A percentile compares a stretch with the other conserved stretches of the same genome.
Evolutionary conservation across 2,329 filamentous ascomycete species (phyloP).

Genomic region (Albophoma yamanashiensis): DNA sequence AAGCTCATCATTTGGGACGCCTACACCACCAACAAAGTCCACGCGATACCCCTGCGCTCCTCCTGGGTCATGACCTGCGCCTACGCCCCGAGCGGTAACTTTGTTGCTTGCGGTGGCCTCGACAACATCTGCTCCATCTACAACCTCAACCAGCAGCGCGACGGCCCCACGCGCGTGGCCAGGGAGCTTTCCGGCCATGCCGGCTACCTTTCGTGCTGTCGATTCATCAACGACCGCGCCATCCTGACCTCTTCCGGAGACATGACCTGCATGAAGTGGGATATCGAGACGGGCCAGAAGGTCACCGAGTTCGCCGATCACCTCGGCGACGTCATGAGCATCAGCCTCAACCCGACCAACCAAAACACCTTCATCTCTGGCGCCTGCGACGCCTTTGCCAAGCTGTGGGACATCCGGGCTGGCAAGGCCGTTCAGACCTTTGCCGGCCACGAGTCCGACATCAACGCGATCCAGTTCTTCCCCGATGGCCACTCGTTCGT

Average conservation of each 20-base stretch:
- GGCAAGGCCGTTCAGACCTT: slow-evolving; percentile 99
- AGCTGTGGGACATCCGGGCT: slow-evolving; percentile 96
- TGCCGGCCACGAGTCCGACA: slow-evolving; percentile 95
- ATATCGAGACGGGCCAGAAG: slow-evolving; percentile 95
- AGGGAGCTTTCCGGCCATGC: slow-evolving; percentile 94
- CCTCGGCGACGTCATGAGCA: slow-evolving; percentile 97
- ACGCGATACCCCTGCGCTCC: slow-evolving; percentile 91
- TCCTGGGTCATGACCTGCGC: slow-evolving; percentile 99
- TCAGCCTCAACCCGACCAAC: slow-evolving; percentile 98
- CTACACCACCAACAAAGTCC: slow-evolving; percentile 99
- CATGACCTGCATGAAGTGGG: slow-evolving; percentile 99
- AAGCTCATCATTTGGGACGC: slow-evolving; percentile 99
- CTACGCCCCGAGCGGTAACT: slow-evolving; percentile 96
- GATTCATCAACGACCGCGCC: slow-evolving; percentile 96
- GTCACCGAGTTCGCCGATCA: slow-evolving; percentile 98
- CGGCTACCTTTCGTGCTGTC: slow-evolving; percentile 94
- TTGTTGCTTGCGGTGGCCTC: slow-evolving; percentile 93
- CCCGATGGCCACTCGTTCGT: slow-evolving; percentile 97
- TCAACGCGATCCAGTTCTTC: slow-evolving; percentile 99
- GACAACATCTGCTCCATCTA: slow-evolving; percentile 99
- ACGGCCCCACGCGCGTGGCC: slow-evolving; percentile 93
- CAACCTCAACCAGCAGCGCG: slow-evolving; percentile 87
- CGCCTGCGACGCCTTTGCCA: slow-evolving; percentile 96
- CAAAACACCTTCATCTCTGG: slow-evolving; percentile 99
- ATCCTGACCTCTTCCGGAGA: slow-evolving; percentile 97